Conservation (phyloP, 2,329 filamentous ascomycete genomes). For the Zopfia rhizophila region DNA sequence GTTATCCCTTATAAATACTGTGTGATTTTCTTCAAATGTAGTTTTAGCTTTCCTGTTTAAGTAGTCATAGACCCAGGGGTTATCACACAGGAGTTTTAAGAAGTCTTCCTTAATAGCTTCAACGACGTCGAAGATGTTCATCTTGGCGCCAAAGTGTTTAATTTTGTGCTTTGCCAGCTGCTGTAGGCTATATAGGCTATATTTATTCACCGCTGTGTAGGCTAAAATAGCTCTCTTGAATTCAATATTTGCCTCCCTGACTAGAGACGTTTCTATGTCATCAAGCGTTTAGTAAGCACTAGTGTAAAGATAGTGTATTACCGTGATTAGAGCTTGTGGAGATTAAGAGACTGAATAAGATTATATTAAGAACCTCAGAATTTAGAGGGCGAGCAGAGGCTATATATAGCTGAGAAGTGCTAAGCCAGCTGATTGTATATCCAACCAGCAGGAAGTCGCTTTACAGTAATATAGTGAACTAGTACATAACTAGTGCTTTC, state of each 20-base stretch:
- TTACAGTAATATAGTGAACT: no score
- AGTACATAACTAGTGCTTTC: slow-evolving; percentile 29
- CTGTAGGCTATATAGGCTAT: slow-evolving; percentile 23
- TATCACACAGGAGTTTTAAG: slow-evolving; percentile 12
- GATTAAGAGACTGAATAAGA: no score
- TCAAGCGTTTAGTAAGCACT: slow-evolving; percentile 38
- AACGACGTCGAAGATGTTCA: slow-evolving; percentile 23
- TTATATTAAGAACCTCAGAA: no score
- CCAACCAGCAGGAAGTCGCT: no score
- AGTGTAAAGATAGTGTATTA: slow-evolving; percentile 39
- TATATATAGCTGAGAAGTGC: no score
- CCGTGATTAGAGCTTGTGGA: no score
- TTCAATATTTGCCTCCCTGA: slow-evolving; percentile 17
- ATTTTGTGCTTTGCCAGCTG: slow-evolving; percentile 21
- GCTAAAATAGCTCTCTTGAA: slow-evolving; percentile 26
- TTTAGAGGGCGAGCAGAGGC: no score
- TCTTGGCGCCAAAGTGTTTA: slow-evolving; percentile 6
- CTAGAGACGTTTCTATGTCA: slow-evolving; percentile 4
- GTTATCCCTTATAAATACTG: slow-evolving; percentile 13
- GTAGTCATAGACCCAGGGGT: slow-evolving; percentile 23
- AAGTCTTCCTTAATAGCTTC: slow-evolving; percentile 21
- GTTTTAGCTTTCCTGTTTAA: slow-evolving; percentile 17
- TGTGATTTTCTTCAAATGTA: slow-evolving; percentile 24
- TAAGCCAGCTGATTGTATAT: no score
- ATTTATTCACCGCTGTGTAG: slow-evolving; percentile 21